These are phyloP conservation scores for Penicillium sp. DNA, from an alignment of 2,329 filamentous ascomycete species.

Conservation along the genomic window DNA sequence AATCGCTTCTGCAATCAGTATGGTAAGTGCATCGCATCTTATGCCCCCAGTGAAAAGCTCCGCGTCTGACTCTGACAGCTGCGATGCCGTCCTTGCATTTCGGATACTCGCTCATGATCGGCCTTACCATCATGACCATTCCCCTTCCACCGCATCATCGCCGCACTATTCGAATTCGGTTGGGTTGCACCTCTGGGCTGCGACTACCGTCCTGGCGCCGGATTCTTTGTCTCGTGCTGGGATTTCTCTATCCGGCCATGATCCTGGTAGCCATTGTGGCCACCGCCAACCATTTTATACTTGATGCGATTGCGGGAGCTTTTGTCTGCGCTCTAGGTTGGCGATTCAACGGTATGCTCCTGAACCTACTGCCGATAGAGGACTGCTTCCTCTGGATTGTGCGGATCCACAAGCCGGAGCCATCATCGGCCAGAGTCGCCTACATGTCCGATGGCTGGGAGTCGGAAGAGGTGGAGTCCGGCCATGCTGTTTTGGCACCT, in stretches of 20 bases:
- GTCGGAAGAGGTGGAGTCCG: constrained; percentile 11
- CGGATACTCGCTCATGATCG: constrained; percentile 69
- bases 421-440: constrained; percentile 6
- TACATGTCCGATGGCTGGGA: constrained; percentile 1
- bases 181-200: constrained; percentile 37
- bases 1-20: constrained; percentile 74
- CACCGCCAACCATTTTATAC: constrained; percentile 67
- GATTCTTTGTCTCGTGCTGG: constrained; percentile 47
- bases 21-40: constrained; percentile 43
- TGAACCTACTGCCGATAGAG: constrained; percentile 62
- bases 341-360: constrained; percentile 51
- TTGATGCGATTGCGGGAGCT: constrained; percentile 66
- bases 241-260: constrained; percentile 59
- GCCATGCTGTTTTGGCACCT: neutral
- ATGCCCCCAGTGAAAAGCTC: neutral
- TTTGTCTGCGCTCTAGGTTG: constrained; percentile 62
- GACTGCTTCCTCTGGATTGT: constrained; percentile 63
- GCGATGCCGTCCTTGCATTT: constrained; percentile 75
- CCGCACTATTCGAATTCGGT: constrained; percentile 32
- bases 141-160: constrained; percentile 56
- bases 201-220: constrained; percentile 50
- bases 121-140: constrained; percentile 63
- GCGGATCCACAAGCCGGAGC: constrained; percentile 61
- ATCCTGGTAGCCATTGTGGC: constrained; percentile 66
- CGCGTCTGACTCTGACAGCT: constrained; percentile 38